Percentiles rank a stretch among this genome's conserved stretches.
These are phyloP conservation scores for Lecanicillium sp. DNA, from an alignment of 2,329 filamentous ascomycete species.

Conservation along the genomic window DNA sequence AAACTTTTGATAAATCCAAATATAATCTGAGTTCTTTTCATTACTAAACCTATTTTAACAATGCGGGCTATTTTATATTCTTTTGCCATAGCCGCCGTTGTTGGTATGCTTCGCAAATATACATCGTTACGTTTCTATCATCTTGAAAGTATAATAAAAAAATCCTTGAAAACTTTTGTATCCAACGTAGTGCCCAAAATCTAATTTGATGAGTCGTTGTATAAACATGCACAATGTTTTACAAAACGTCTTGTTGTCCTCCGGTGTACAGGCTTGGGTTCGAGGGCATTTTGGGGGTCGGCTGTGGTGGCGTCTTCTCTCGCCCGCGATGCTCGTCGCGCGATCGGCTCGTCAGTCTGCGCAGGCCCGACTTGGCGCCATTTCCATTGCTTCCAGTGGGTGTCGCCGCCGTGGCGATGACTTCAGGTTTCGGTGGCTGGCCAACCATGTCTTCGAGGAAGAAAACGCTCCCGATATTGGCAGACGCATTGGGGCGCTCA, in stretches of 20 bases:
- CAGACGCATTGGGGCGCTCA: constrained; percentile 32
- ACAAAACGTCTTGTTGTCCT: constrained; percentile 33
- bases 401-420: not conserved
- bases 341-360: constrained; percentile 27
- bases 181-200: too few relatives aligned
- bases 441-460: constrained; percentile 55
- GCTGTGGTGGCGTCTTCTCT: constrained; percentile 32
- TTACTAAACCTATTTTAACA: not conserved
- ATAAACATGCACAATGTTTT: constrained; percentile 3
- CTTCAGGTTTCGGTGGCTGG: constrained; percentile 42
- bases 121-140: not conserved
- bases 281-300: constrained; percentile 36
- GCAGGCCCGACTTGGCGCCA: constrained; percentile 17
- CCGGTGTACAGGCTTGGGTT: constrained; percentile 25
- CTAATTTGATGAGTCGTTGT: too few relatives aligned
- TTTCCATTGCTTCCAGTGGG: too few relatives aligned
- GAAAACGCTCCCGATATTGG: constrained; percentile 42
- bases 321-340: constrained; percentile 27
- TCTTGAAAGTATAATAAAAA: not conserved
- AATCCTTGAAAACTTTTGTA: not conserved
- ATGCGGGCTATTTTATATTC: not conserved
- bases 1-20: not conserved
- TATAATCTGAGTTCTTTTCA: not conserved
- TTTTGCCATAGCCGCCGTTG: not conserved
- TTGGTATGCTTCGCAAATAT: not conserved